Evolutionary conservation across 768 basidiomycete species (phyloP).

Genomic region (Hygrophorus pudorinus): DNA sequence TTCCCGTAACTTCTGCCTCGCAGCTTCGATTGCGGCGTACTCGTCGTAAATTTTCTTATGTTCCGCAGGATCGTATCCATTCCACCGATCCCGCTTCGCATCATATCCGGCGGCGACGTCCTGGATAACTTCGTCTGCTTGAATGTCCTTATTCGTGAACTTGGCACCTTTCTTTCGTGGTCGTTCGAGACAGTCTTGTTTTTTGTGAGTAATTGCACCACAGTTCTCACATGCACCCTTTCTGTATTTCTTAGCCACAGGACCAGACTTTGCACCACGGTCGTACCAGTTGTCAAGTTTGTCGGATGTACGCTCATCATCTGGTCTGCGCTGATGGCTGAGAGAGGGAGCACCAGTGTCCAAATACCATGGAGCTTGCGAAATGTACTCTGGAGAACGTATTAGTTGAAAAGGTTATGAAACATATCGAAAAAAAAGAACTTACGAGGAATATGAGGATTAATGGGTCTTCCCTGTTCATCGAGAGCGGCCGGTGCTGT

Average conservation of each 20-base stretch:
- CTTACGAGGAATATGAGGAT: conserved; percentile 97
- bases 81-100: conserved; percentile 96
- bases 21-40: conserved; percentile 87
- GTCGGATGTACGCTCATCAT: conserved; percentile 43
- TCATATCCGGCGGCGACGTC: conserved; percentile 72
- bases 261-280: conserved; percentile 73
- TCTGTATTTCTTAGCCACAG: conserved; percentile 92
- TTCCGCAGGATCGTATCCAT: conserved; percentile 88
- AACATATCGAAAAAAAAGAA: conserved; percentile 8
- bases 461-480: conserved; percentile 91
- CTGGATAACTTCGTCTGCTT: conserved; percentile 85
- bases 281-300: conserved; percentile 91
- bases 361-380: conserved; percentile 98
- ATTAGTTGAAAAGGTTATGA: conserved; percentile 4
- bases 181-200: conserved; percentile 87
- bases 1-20: conserved; percentile 82
- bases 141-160: conserved; percentile 83
- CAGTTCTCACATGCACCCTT: conserved; percentile 99
- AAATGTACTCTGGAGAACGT: conserved; percentile 76
- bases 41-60: conserved; percentile 87
- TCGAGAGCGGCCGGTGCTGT: conserved; percentile 95
- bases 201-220: conserved; percentile 91
- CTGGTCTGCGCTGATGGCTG: conserved; percentile 83
- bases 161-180: conserved; percentile 95
- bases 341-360: conserved; percentile 91